Evolutionary conservation across 768 basidiomycete species (phyloP).

Genomic region (Leccinum rimulosum): DNA sequence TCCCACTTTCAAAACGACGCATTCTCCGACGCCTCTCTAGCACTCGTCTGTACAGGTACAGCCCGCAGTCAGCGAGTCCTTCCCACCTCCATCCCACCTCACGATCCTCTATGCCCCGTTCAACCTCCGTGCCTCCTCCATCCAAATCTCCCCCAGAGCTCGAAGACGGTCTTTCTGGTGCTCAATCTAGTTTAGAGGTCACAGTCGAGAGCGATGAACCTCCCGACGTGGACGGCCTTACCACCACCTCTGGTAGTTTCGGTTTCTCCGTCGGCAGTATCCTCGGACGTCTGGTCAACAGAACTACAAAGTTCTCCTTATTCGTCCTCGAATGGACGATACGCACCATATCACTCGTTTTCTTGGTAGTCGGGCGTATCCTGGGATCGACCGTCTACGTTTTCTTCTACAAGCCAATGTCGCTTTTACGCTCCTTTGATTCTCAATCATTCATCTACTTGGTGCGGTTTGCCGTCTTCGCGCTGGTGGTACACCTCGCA

Average conservation of each 20-base stretch:
- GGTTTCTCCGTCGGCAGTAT: slow-evolving; percentile 45
- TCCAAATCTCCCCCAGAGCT: slow-evolving; percentile 14
- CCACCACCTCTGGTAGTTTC: slow-evolving; percentile 22
- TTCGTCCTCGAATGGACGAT: slow-evolving; percentile 25
- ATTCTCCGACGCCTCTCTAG: slow-evolving; percentile 13
- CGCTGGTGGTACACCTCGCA: too few species aligned
- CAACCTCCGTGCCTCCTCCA: slow-evolving; percentile 41
- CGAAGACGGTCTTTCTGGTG: slow-evolving; percentile 33
- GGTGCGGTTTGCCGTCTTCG: too few species aligned
- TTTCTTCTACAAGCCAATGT: slow-evolving; percentile 46
- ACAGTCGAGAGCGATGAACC: slow-evolving; percentile 67
- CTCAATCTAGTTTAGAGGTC: slow-evolving; percentile 55
- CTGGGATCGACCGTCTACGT: slow-evolving; percentile 50
- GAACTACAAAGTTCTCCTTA: slow-evolving; percentile 29
- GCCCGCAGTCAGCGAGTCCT: slow-evolving; percentile 36
- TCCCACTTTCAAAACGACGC: slow-evolving; percentile 21
- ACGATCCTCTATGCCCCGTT: slow-evolving; percentile 37
- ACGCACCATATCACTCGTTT: slow-evolving; percentile 31
- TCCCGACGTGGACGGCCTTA: slow-evolving; percentile 26
- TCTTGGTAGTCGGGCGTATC: slow-evolving; percentile 45
- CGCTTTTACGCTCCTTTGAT: slow-evolving; percentile 34
- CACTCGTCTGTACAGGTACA: slow-evolving; percentile 28
- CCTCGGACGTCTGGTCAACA: slow-evolving; percentile 44
- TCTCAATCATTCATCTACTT: too few species aligned
- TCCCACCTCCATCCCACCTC: slow-evolving; percentile 38